These are phyloP conservation scores for Kitagawia praeruptora DNA, from an alignment of 129 eudicot genomes.

Conservation along the genomic window DNA sequence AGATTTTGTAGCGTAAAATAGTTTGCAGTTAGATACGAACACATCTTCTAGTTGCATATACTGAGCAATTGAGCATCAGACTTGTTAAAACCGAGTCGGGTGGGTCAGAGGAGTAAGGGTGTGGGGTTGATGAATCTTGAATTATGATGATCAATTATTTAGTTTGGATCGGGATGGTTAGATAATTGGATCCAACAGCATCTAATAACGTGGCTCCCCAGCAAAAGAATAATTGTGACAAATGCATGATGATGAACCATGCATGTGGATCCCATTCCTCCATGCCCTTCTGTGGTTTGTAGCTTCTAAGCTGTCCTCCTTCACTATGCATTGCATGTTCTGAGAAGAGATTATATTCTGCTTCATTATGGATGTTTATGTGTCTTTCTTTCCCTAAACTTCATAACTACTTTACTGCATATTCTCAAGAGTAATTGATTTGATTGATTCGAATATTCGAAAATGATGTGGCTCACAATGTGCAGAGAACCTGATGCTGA, in stretches of 20 bases:
- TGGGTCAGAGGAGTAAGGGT: background rate
- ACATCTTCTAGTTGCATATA: no score
- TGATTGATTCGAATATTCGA: background rate
- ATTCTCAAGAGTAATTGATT: background rate
- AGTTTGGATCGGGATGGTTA: background rate
- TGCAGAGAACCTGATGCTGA: background rate
- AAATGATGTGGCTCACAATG: background rate
- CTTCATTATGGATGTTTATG: background rate
- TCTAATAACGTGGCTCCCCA: background rate
- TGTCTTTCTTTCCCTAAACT: background rate
- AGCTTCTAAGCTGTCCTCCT: background rate
- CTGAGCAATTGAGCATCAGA: no score
- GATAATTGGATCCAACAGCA: background rate
- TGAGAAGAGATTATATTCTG: background rate
- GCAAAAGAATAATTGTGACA: background rate
- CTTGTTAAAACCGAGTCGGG: background rate
- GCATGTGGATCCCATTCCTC: background rate
- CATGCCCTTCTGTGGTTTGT: background rate
- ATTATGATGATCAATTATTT: background rate
- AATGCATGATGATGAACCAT: background rate
- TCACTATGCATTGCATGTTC: background rate
- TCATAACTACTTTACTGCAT: no score
- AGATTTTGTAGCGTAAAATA: background rate
- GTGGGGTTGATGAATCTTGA: background rate
- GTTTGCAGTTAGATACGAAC: background rate